Conservation (phyloP, 2,329 filamentous ascomycete species). For the Aspergillus melleus region DNA sequence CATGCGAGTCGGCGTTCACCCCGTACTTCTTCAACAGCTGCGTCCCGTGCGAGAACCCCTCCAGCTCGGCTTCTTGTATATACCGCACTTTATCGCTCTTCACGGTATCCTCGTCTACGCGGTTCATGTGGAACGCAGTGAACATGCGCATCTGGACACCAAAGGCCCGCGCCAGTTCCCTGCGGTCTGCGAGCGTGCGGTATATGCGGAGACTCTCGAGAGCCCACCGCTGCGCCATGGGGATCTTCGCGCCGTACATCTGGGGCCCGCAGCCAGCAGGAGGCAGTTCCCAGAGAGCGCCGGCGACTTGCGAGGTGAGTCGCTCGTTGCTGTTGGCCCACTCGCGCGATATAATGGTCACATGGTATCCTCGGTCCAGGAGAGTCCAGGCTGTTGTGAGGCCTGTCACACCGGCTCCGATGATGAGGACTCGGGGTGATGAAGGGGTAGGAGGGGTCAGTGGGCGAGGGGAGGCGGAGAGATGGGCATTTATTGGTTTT, state of each 20-base stretch:
- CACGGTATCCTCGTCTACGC: neutral
- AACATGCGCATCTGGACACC: constrained; percentile 1
- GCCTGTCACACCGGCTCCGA: neutral
- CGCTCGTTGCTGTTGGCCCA: constrained; percentile 42
- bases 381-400: constrained; percentile 42
- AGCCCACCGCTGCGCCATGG: constrained; percentile 3
- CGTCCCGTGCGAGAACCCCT: constrained; percentile 2
- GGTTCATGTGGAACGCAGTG: neutral
- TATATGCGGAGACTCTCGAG: constrained; percentile 10
- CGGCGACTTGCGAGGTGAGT: constrained; percentile 50
- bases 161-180: neutral
- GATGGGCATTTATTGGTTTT: neutral
- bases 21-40: neutral
- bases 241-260: constrained; percentile 1
- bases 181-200: neutral
- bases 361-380: constrained; percentile 46
- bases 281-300: constrained; percentile 49
- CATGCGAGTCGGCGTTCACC: constrained; percentile 36
- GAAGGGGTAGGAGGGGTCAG: neutral
- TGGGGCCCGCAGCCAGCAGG: constrained; percentile 49
- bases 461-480: neutral
- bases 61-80: neutral
- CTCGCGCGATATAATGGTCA: constrained; percentile 47
- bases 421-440: constrained; percentile 11
- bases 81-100: neutral